Conservation (phyloP, 106 monocot species). For the Hemerocallis citrina region DNA sequence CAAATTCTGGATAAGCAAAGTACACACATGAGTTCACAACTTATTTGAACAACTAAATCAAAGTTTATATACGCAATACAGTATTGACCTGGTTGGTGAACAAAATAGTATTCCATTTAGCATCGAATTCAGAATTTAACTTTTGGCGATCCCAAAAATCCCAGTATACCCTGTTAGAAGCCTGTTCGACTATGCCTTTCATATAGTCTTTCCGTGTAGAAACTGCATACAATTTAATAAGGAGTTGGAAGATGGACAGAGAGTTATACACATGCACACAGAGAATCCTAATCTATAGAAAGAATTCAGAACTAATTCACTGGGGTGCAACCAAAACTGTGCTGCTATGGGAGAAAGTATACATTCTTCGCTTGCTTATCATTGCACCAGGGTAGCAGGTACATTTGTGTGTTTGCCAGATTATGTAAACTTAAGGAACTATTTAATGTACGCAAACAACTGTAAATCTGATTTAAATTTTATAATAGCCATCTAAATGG, state of each 20-base stretch:
- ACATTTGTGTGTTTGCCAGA: no score
- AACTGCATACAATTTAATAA: conserved; percentile 40
- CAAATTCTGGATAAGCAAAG: conserved; percentile 50
- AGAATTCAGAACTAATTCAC: no score
- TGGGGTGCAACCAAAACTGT: no score
- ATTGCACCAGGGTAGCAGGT: no score
- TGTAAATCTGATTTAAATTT: no score
- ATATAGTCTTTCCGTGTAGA: conserved; percentile 74
- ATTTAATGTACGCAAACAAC: no score
- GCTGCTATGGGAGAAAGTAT: no score
- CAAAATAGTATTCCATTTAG: conserved; percentile 67
- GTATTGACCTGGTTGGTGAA: conserved; percentile 48
- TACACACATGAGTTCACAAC: conserved; percentile 3
- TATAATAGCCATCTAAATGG: no score
- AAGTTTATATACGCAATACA: neutral
- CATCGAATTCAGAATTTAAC: conserved; percentile 78
- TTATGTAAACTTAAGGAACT: no score
- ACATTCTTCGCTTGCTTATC: no score
- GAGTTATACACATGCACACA: no score
- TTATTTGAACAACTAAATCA: neutral
- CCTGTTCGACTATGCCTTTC: conserved; percentile 76
- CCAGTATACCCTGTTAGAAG: conserved; percentile 74
- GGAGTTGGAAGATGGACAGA: neutral
- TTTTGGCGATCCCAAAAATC: conserved; percentile 80
- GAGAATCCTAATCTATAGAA: no score